These are phyloP conservation scores for Eucalyptus tenuipes DNA, from an alignment of 345 rosid species.

Conservation along the genomic window DNA sequence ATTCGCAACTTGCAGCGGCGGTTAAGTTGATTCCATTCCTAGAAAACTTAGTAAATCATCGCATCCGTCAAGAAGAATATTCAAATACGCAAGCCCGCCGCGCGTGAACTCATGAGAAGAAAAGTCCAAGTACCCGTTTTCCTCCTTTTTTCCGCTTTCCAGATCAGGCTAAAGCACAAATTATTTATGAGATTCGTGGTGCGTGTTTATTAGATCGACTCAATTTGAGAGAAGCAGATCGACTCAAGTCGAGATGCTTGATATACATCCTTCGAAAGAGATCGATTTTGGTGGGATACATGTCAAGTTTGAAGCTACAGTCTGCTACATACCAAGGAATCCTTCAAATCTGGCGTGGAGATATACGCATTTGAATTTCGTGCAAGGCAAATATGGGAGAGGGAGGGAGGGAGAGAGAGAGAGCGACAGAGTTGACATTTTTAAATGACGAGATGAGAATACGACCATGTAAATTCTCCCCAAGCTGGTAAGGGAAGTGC, in stretches of 20 bases:
- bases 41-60: neutral
- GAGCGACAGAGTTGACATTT: neutral
- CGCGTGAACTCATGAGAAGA: neutral
- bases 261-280: neutral
- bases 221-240: neutral
- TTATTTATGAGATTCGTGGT: neutral
- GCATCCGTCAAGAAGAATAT: neutral
- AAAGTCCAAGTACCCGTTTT: neutral
- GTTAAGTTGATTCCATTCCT: neutral
- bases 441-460: neutral
- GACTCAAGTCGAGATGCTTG: neutral
- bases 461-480: neutral
- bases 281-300: neutral
- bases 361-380: neutral
- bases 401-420: neutral
- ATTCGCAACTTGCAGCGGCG: neutral
- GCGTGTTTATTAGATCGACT: neutral
- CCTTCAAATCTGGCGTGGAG: neutral
- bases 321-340: neutral
- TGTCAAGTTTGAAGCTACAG: neutral
- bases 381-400: neutral
- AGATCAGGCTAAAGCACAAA: neutral
- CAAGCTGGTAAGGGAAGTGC: neutral
- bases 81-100: neutral
- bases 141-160: neutral